These are phyloP conservation scores for Selaginella moellendorffii DNA, from an alignment of 75 land plant genomes.

Conservation along the genomic window DNA sequence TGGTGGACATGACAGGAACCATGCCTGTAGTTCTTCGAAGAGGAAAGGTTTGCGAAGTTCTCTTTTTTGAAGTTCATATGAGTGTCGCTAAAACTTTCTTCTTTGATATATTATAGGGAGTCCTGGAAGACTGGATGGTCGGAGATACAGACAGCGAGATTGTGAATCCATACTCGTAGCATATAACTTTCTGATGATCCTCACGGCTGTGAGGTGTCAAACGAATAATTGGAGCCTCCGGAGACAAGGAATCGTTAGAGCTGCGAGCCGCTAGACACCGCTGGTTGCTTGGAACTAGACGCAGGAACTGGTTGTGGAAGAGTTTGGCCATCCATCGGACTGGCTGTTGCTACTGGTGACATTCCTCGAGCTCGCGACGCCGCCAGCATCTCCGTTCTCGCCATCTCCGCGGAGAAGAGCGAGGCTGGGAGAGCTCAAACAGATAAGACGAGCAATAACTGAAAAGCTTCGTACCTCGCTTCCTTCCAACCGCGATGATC, in stretches of 20 bases:
- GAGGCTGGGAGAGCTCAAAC: neutral
- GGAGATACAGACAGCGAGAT: conserved; percentile 14
- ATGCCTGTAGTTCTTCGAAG: conserved; percentile 50
- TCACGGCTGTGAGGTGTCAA: too few relatives aligned
- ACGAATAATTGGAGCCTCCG: too few relatives aligned
- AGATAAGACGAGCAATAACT: neutral
- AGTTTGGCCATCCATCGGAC: too few relatives aligned
- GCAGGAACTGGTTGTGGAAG: too few relatives aligned
- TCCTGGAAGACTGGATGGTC: conserved; percentile 26
- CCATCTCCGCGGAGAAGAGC: neutral
- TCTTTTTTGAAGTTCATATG: neutral
- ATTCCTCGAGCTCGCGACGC: too few relatives aligned
- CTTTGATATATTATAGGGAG: conserved; percentile 12
- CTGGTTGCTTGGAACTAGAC: too few relatives aligned
- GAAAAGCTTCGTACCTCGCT: neutral
- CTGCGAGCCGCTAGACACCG: too few relatives aligned
- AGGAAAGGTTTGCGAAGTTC: conserved; percentile 48
- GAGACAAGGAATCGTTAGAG: too few relatives aligned
- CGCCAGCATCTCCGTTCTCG: too few relatives aligned
- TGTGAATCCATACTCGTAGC: conserved; percentile 20
- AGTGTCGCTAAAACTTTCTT: too few relatives aligned
- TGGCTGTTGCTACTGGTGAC: too few relatives aligned
- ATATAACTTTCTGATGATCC: too few relatives aligned
- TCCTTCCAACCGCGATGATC: neutral
- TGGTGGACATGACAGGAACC: conserved; percentile 77